phyloP scores from a whole-genome alignment of 2,329 filamentous ascomycete species.

The Aureobasidium sp. region DNA sequence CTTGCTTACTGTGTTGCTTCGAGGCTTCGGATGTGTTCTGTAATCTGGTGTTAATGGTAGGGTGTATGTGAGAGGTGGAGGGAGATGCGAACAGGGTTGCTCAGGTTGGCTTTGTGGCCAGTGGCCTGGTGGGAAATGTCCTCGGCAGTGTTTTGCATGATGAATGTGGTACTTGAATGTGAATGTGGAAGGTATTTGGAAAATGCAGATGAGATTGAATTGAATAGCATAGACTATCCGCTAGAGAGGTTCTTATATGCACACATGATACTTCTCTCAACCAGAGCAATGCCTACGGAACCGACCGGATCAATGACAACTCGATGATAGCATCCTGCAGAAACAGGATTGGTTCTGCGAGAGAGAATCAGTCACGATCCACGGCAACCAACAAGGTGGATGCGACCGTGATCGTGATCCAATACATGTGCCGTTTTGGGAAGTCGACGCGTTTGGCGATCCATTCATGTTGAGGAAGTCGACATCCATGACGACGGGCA shows the following conservation, averaged over 20 bases:
- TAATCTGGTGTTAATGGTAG: neutral
- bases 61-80: neutral
- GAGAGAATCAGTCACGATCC: neutral
- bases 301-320: neutral
- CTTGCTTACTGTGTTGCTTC: constrained; percentile 36
- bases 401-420: neutral
- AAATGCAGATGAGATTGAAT: neutral
- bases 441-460: neutral
- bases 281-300: neutral
- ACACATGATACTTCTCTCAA: neutral
- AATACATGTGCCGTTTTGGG: neutral
- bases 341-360: neutral
- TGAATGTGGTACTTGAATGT: neutral
- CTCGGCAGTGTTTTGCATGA: constrained; percentile 13
- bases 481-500: neutral
- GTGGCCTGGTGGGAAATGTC: constrained; percentile 36
- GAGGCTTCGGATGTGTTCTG: constrained; percentile 38
- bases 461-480: neutral
- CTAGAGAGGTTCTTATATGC: neutral
- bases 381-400: neutral
- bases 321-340: neutral
- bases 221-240: neutral
- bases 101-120: constrained; percentile 41
- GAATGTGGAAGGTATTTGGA: neutral
- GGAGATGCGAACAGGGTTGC: constrained; percentile 33